Conservation (phyloP, 805 yeast genomes). For the Candida cerambycidarum region DNA sequence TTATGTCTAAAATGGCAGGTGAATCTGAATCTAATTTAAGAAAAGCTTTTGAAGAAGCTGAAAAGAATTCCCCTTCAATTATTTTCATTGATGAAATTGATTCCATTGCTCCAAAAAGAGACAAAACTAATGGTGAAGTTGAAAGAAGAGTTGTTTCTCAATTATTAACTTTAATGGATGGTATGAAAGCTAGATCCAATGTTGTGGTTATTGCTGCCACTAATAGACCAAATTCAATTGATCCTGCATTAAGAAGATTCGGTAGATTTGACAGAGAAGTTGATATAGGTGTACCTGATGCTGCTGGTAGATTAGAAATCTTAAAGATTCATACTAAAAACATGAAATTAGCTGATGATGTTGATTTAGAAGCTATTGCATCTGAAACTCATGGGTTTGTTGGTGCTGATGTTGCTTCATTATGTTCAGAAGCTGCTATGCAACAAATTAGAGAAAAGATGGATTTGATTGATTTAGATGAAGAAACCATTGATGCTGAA, state of each 20-base stretch:
- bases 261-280: conserved; percentile 87
- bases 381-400: conserved; percentile 99
- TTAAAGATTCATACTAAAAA: conserved; percentile 97
- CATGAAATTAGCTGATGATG: conserved; percentile 95
- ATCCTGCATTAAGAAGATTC: conserved; percentile 81
- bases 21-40: conserved; percentile 96
- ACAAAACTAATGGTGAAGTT: conserved; percentile 99
- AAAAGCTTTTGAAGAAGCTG: conserved; percentile 99
- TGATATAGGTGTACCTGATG: conserved; percentile 93
- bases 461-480: conserved; percentile 95
- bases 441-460: conserved; percentile 99
- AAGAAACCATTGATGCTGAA: conserved; percentile 97
- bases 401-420: conserved; percentile 97
- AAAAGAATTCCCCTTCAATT: conserved; percentile 96
- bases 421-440: conserved; percentile 99
- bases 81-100: conserved; percentile 98
- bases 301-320: conserved; percentile 96
- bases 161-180: conserved; percentile 96
- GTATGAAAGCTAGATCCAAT: conserved; percentile 99
- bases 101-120: conserved; percentile 99
- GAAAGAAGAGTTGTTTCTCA: conserved; percentile 99
- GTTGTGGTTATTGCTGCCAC: conserved; percentile 98
- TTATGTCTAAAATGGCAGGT: conserved; percentile 99
- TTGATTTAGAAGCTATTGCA: conserved; percentile 93
- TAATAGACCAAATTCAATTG: conserved; percentile 82